Base-by-base conservation (phyloP, 257 asterid genomes). In the Ocimum tenuiflorum region DNA sequence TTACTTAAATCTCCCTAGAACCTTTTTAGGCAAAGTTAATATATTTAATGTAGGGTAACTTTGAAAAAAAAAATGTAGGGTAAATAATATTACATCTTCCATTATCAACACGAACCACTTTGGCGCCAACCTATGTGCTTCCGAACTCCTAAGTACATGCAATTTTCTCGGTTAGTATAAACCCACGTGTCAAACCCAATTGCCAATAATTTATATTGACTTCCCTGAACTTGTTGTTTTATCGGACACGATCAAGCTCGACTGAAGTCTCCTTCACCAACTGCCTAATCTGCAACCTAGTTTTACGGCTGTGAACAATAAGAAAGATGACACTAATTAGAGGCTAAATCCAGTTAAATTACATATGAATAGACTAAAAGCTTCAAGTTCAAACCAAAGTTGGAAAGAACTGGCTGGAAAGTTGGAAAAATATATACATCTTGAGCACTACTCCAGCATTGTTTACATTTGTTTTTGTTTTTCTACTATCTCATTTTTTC, bases 241-340 rank as follows among this genome's bases (percentile, higher is more conserved):
- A 45, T 41, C 74, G 38, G 6, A 77, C 73, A 46, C 36, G 84
- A 57, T 75, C 65, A 41, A 79, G 77, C 70, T 76, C 75, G 59
- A 72, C 65, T 3, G 81, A 76, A 15, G 81, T 79, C 51, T 76
- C 81, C 77, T 71, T 79, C 67, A 76, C 77, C 77, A 76, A 24
- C 24, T 79, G 66, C 57, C 72, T 67, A 62, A 76, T 76, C 68
- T 76, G 74, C 41, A 66, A 59, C 74, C 81, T 65, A 12, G 77
- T 65, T 45, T 60, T 63, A 50, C 61, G 81, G 60, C 81, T 77
- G 73, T 38, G n/a, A 23, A 42, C 48, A 50, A 46, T 5, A 33
- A 31, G 23, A 12, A 1, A 54, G 45, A 54, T 20, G 15, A 19
- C 41, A 6, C 52, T 46, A 69, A n/a, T n/a, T n/a, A n/a, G n/a